These are phyloP conservation scores for Candida nanaspora DNA, from an alignment of 805 yeast genomes.

Conservation along the genomic window DNA sequence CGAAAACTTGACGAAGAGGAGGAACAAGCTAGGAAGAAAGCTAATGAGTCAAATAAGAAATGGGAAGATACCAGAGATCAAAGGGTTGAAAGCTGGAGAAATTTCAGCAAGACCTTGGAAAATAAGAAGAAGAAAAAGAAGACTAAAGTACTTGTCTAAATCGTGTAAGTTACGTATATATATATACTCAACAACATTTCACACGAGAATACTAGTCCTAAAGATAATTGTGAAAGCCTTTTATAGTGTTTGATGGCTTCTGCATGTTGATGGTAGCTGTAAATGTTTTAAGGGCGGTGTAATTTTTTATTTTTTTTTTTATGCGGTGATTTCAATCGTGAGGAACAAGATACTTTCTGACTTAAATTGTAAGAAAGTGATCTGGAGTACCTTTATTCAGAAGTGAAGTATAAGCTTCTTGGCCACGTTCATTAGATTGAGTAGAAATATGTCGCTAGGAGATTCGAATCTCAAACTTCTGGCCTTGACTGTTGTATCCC, in stretches of 20 bases:
- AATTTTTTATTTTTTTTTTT: too few relatives aligned
- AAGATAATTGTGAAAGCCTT: not conserved
- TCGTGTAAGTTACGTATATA: not conserved
- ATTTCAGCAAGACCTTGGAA: constrained; percentile 34
- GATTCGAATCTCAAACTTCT: constrained; percentile 6
- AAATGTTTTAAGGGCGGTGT: too few relatives aligned
- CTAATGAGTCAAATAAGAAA: constrained; percentile 30
- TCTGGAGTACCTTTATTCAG: too few relatives aligned
- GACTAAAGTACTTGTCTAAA: constrained; percentile 1
- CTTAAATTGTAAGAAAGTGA: too few relatives aligned
- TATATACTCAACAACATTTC: too few relatives aligned
- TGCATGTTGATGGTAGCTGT: too few relatives aligned
- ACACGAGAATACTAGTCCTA: too few relatives aligned
- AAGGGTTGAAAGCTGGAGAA: constrained; percentile 56
- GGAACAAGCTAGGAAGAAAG: constrained; percentile 19
- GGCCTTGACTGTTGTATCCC: constrained; percentile 17
- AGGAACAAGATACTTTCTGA: too few relatives aligned
- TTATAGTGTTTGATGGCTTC: too few relatives aligned
- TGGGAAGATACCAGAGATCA: constrained; percentile 60
- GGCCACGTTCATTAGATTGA: not conserved
- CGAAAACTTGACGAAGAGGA: constrained; percentile 27
- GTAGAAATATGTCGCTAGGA: not conserved
- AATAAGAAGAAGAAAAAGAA: constrained; percentile 41
- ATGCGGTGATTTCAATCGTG: too few relatives aligned
- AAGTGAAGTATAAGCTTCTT: too few relatives aligned